Base-by-base conservation (phyloP, 495 filamentous ascomycete species). In the Physcia stellaris region DNA sequence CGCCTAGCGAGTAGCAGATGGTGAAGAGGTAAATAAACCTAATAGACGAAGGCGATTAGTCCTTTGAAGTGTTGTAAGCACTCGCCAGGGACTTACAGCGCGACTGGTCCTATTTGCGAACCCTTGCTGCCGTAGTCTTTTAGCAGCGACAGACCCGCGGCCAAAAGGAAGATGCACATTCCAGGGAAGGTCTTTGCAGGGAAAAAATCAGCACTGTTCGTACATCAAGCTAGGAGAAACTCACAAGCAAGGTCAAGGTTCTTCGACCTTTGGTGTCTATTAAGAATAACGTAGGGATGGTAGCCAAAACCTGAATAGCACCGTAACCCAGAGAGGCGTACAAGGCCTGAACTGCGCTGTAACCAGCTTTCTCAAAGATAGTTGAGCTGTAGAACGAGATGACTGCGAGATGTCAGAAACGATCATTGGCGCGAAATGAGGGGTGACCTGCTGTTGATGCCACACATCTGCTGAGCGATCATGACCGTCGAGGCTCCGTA, bases 401-500 rank as follows among this genome's bases (percentile, higher is more conserved):
- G 33, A 69, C 61, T 37, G 21, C 35, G n/a, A 37, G 20, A 64
- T 37, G 53, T 48, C 28, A 57, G 26, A 29, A 53, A 45, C 44
- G 6, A 49, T 24, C 4, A 9, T 22, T 16, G 4, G 46, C 46
- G 16, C 40, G 35, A 19, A 26, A 29, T 0, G 13, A 39, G n/a
- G 32, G 24, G 46, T 37, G 46, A 46, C 63, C 59, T 57, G 56
- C 57, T 61, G 41, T 54, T 54, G 24, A 63, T 79, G 45, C 80
- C 80, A 52, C 81, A 87, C 75, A 88, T 81, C 59, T 90, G 83
- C 60, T 87, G 79, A 4, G 71, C 73, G 41, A 79, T 70, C 77
- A 80, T 82, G 45, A 80, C 77, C 24, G 71, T 12, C 43, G 73
- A 74, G 22, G 71, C 60, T 4, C 70, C 73, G 2, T 68, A 42